A percentile compares a stretch with the other conserved stretches of the same genome.
Conservation (phyloP, 1,284 basidiomycete genomes). For the Trametes versicolor region DNA sequence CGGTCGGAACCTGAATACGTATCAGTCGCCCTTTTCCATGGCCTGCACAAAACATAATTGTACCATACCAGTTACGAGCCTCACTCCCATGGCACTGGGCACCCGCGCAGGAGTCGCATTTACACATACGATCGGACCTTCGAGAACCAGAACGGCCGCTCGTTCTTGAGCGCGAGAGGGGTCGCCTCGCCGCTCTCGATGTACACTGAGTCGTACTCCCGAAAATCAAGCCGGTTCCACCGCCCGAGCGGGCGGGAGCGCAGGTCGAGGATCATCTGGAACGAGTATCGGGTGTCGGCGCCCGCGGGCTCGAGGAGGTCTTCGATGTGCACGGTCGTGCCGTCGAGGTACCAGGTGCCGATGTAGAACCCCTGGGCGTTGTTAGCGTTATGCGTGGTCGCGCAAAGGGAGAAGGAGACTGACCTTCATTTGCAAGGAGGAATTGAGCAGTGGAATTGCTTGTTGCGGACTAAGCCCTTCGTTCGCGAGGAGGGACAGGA, state of each 20-base stretch:
- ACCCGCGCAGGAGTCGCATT: background rate
- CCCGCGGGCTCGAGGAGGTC: conserved; percentile 63
- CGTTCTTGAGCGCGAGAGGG: conserved; percentile 81
- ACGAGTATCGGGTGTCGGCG: conserved; percentile 66
- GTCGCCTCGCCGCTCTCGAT: conserved; percentile 78
- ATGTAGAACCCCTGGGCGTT: conserved; percentile 68
- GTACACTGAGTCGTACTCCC: conserved; percentile 80
- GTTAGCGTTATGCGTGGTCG: background rate
- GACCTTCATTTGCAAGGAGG: conserved; percentile 84
- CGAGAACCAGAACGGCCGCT: conserved; percentile 93
- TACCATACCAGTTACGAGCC: no score
- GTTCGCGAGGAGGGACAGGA: conserved; percentile 88
- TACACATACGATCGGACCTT: conserved; percentile 72
- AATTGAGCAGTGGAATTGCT: conserved; percentile 82
- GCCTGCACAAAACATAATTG: background rate
- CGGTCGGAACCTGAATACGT: no score
- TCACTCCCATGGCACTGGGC: no score
- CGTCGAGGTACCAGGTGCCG: conserved; percentile 74
- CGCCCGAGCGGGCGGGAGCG: conserved; percentile 83
- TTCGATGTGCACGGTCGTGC: conserved; percentile 65
- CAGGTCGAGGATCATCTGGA: conserved; percentile 85
- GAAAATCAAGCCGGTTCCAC: conserved; percentile 90
- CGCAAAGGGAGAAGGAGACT: conserved; percentile 20
- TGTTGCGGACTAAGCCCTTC: conserved; percentile 81
- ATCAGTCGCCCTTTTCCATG: background rate